Base-by-base conservation (phyloP, 768 basidiomycete species). In the Lentinula aciculospora region DNA sequence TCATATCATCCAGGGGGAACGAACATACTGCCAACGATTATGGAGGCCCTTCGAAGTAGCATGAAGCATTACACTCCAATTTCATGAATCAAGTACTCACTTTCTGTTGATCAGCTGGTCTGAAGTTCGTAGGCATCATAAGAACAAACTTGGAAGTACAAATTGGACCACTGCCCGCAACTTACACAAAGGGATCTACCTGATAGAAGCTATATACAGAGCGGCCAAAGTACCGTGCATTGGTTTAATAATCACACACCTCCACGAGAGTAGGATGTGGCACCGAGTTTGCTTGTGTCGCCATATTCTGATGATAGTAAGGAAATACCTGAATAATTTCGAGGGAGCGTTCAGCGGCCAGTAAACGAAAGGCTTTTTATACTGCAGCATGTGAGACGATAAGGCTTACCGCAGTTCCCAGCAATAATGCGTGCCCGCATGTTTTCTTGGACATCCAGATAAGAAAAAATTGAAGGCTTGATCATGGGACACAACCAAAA, bases 101-200 rank as follows among this genome's bases (percentile, higher is more conserved):
- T 74, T 83, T 84, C 67, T 89, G 88, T 58, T 84, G 75, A 70
- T 84, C 68, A 87, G 88, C 60, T 83, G 75, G 71, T 71, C 83
- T 44, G 15, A 47, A 36, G 19, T 29, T 59, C 29, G 21, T 7
- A n/a, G 15, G 40, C 13, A 31, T 15, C 15, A 13, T 27, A 53
- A 10, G 13, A n/a, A 6, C 28, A 25, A 10, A 0, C 50, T 32
- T 21, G 32, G 23, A 47, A 32, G 12, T 12, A 23, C 12, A 53
- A 42, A 12, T 29, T 27, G 47, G 21, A 28, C 27, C 27, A 49
- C 10, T 27, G 19, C 3, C 17, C 25, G 40, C 3, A 31, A 63
- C 83, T 74, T 63, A 88, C 85, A 82, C 64, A 65, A 88, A 87
- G 1, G 88, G 87, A 66, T 89, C 86, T 51, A 88, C 78, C 85